phyloP scores from a whole-genome alignment of 352 stramenopile genomes.

The Phytophthora europaea region DNA sequence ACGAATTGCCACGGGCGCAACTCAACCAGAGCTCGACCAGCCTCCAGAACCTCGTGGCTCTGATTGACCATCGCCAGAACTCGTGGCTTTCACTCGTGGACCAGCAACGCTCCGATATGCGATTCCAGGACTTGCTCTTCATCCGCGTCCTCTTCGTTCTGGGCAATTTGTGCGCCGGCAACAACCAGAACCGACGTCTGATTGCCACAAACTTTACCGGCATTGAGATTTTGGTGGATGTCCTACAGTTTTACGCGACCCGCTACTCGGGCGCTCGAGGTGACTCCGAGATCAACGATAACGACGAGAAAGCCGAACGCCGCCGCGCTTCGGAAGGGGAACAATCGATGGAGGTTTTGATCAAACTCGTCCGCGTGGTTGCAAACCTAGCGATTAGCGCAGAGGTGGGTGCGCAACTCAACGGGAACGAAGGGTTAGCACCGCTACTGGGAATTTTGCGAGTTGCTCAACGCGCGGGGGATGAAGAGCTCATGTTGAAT shows the following conservation, averaged over 20 bases:
- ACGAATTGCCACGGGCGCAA: conserved; percentile 74
- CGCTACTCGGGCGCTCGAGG: conserved; percentile 41
- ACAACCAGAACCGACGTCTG: conserved; percentile 76
- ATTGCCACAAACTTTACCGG: conserved; percentile 49
- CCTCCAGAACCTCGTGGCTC: conserved; percentile 54
- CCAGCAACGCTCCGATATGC: conserved; percentile 47
- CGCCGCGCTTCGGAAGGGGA: conserved; percentile 17
- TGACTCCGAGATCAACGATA: neutral
- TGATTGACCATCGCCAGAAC: conserved; percentile 57
- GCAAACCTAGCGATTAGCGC: conserved; percentile 89
- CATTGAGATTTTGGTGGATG: conserved; percentile 47
- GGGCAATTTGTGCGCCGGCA: conserved; percentile 89
- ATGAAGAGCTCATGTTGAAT: conserved; percentile 92
- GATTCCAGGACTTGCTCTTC: conserved; percentile 66
- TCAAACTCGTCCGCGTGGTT: conserved; percentile 85
- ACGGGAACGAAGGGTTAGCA: conserved; percentile 41
- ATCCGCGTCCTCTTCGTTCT: conserved; percentile 86
- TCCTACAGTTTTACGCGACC: conserved; percentile 53
- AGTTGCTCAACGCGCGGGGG: conserved; percentile 29
- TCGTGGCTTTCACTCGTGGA: conserved; percentile 45
- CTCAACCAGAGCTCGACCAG: conserved; percentile 63
- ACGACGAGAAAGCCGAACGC: conserved; percentile 15
- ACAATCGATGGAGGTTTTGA: conserved; percentile 68
- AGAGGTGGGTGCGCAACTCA: conserved; percentile 60
- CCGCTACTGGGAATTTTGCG: conserved; percentile 60